A percentile compares a stretch with the other conserved stretches of the same genome.
Conservation (phyloP, 805 yeast species). For the Alloascoidea hylecoeti region DNA sequence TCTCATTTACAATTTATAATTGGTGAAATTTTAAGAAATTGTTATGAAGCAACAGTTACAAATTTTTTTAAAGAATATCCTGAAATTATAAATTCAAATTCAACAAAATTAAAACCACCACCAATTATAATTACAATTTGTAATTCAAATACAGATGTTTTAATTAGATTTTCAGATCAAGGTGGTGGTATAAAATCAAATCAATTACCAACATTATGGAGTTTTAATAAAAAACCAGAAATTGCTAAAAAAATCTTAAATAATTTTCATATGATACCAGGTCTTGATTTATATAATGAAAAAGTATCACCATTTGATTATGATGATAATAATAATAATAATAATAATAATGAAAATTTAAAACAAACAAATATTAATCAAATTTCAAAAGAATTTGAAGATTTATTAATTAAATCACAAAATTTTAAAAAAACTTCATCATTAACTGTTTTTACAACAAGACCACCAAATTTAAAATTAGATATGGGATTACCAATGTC, state of each 20-base stretch:
- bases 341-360: not conserved
- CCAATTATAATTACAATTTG: constrained; percentile 71
- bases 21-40: constrained; percentile 79
- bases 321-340: constrained; percentile 12
- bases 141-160: constrained; percentile 48
- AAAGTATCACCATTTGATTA: constrained; percentile 9
- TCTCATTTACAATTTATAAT: constrained; percentile 77
- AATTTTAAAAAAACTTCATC: constrained; percentile 35
- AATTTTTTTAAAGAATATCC: constrained; percentile 21
- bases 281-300: constrained; percentile 24
- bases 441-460: constrained; percentile 45
- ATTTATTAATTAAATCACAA: constrained; percentile 14
- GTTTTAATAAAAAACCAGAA: constrained; percentile 42
- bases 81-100: too few relatives aligned
- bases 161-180: constrained; percentile 72
- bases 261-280: constrained; percentile 61
- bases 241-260: constrained; percentile 42
- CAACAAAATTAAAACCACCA: constrained; percentile 35
- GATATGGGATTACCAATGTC: constrained; percentile 92
- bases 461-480: constrained; percentile 62
- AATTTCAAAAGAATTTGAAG: constrained; percentile 9
- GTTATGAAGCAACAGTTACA: constrained; percentile 67
- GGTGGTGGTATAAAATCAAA: constrained; percentile 76
- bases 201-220: constrained; percentile 60
- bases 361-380: constrained; percentile 12